A percentile compares a stretch with the other conserved stretches of the same genome.
phyloP scores from a whole-genome alignment of 1,139 yeast genomes.

The Pichia sp. region DNA sequence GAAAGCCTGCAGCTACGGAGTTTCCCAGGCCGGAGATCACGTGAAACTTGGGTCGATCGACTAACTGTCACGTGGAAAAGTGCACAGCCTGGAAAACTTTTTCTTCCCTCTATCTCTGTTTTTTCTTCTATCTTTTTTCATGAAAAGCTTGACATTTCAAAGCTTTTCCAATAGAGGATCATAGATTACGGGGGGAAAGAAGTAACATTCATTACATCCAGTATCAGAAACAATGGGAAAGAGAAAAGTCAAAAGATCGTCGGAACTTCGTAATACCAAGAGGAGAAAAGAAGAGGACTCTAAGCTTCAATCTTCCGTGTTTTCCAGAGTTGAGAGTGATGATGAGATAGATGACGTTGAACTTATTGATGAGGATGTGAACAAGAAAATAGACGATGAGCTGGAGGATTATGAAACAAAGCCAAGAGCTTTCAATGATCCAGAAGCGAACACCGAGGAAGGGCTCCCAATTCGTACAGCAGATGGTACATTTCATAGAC shows the following conservation, averaged over 20 bases:
- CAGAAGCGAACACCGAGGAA: conserved; percentile 50
- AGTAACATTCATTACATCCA: too few species aligned
- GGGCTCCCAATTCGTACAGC: conserved; percentile 75
- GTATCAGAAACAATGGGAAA: conserved; percentile 40
- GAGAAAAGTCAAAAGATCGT: conserved; percentile 41
- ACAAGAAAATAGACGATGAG: conserved; percentile 27
- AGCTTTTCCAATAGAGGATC: too few species aligned
- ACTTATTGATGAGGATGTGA: conserved; percentile 22
- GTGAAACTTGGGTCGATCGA: not conserved
- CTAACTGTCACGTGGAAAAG: not conserved
- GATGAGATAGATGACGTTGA: conserved; percentile 23
- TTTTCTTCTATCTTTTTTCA: not conserved
- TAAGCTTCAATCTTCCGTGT: conserved; percentile 31
- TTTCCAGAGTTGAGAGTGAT: conserved; percentile 16
- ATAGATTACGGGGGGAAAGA: too few species aligned
- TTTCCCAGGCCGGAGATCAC: not conserved
- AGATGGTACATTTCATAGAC: conserved; percentile 70
- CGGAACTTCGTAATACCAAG: conserved; percentile 40
- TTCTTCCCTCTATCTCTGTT: not conserved
- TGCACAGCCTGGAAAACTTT: not conserved
- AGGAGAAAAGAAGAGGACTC: conserved; percentile 53
- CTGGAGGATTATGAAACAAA: conserved; percentile 58
- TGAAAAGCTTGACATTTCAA: not conserved
- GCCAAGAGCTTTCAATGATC: conserved; percentile 46
- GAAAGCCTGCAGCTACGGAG: not conserved